Percentiles rank a stretch among this genome's conserved stretches.
These are phyloP conservation scores for Auriculariales sp. DNA, from an alignment of 768 basidiomycete species.

Conservation along the genomic window DNA sequence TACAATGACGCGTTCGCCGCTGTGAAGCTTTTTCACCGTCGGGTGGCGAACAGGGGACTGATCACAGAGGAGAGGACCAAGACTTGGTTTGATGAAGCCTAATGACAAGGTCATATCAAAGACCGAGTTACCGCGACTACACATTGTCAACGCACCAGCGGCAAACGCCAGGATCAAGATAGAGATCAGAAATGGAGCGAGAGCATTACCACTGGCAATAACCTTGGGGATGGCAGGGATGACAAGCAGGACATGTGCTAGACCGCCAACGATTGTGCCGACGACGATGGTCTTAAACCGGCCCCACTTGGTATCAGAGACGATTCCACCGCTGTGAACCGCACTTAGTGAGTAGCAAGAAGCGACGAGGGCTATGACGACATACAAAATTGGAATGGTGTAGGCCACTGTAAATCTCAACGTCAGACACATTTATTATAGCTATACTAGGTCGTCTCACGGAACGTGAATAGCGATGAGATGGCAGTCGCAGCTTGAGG, in stretches of 20 bases:
- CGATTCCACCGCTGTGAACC: conserved; percentile 15
- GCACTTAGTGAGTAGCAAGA: neutral
- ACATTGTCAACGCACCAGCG: too few relatives aligned
- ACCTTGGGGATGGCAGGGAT: conserved; percentile 16
- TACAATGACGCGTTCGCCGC: conserved; percentile 16
- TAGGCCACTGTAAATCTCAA: conserved; percentile 10
- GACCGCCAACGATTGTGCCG: conserved; percentile 10
- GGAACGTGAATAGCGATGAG: conserved; percentile 13
- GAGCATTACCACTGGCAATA: conserved; percentile 11
- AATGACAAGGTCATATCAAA: conserved; percentile 10
- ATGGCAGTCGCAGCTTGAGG: conserved; percentile 13
- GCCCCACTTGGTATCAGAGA: conserved; percentile 18
- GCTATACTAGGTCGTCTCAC: neutral
- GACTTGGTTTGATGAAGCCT: conserved; percentile 19
- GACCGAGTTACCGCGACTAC: too few relatives aligned
- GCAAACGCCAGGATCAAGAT: conserved; percentile 14
- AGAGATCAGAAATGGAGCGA: conserved; percentile 14
- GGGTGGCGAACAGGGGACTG: conserved; percentile 16
- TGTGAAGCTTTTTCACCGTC: conserved; percentile 10
- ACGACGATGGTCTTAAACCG: conserved; percentile 16
- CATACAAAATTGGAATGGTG: conserved; percentile 11
- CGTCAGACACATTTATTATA: neutral
- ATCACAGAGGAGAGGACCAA: conserved; percentile 18
- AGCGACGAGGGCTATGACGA: neutral
- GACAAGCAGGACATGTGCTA: conserved; percentile 17